Conservation (phyloP, 2,329 filamentous ascomycete genomes). For the Sordariomycetes sp. region DNA sequence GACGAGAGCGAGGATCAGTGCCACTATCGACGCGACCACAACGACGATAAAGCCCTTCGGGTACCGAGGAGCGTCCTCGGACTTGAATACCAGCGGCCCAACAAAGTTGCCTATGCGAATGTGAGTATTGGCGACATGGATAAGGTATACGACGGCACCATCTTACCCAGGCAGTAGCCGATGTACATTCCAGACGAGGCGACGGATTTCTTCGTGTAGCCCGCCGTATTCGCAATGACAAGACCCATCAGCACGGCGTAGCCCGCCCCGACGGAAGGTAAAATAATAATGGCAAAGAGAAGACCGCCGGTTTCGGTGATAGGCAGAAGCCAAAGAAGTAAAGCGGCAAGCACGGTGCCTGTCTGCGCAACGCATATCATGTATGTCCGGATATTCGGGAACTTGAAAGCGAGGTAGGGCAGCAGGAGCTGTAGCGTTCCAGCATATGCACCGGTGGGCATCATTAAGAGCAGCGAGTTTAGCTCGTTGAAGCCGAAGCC, state of each 20-base stretch:
- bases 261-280: constrained; percentile 29
- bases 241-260: constrained; percentile 39
- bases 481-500: constrained; percentile 30
- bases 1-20: constrained; percentile 23
- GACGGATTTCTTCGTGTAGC: constrained; percentile 28
- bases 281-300: constrained; percentile 36
- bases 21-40: constrained; percentile 18
- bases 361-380: constrained; percentile 26
- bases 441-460: constrained; percentile 25
- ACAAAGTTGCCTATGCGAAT: constrained; percentile 21
- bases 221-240: constrained; percentile 19
- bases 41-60: constrained; percentile 22
- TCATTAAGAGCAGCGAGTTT: constrained; percentile 28
- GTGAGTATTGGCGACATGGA: no score
- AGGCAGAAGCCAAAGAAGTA: constrained; percentile 32
- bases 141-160: not conserved
- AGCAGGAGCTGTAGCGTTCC: constrained; percentile 25
- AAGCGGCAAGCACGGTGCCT: constrained; percentile 26
- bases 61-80: constrained; percentile 20
- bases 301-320: constrained; percentile 26
- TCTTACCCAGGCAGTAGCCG: constrained; percentile 25
- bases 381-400: constrained; percentile 20
- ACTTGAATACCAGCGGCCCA: constrained; percentile 26
- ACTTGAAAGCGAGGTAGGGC: constrained; percentile 27
- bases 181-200: constrained; percentile 33